phyloP scores from a whole-genome alignment of 2,329 filamentous ascomycete genomes.

The Trichophyton rubrum region DNA sequence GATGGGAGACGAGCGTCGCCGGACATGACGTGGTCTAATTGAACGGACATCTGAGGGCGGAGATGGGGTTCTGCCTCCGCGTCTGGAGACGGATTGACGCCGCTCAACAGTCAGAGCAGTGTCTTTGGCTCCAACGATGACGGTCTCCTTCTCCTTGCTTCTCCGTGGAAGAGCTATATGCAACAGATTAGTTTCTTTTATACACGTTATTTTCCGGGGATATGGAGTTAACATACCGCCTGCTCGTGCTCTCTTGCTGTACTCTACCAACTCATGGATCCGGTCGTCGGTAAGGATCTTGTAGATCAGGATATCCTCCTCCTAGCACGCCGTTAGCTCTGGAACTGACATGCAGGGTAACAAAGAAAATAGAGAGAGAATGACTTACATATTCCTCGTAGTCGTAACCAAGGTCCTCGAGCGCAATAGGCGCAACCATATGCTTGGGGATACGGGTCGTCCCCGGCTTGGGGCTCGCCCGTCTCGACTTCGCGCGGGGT shows the following conservation, averaged over 20 bases:
- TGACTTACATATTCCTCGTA: conserved; percentile 67
- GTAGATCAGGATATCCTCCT: conserved; percentile 66
- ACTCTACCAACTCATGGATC: conserved; percentile 75
- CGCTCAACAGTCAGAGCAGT: conserved; percentile 24
- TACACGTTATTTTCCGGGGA: too few relatives aligned
- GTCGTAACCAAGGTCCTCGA: conserved; percentile 75
- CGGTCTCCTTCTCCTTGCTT: conserved; percentile 10
- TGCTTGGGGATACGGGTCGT: conserved; percentile 78
- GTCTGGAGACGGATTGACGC: conserved; percentile 17
- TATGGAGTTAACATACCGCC: conserved; percentile 35
- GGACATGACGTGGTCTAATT: neutral
- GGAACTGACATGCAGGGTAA: neutral
- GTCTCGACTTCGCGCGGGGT: conserved; percentile 26
- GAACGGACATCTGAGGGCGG: neutral
- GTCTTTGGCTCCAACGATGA: conserved; percentile 16
- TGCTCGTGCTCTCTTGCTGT: conserved; percentile 23
- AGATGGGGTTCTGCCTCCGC: neutral
- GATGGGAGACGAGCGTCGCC: conserved; percentile 25
- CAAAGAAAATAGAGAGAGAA: neutral
- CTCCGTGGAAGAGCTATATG: conserved; percentile 7
- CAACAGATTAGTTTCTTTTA: neutral
- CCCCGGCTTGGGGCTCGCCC: conserved; percentile 62
- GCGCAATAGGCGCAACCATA: conserved; percentile 65
- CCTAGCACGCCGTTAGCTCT: conserved; percentile 39
- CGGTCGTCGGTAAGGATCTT: conserved; percentile 79